These are phyloP conservation scores for Stromatinia cepivora DNA, from an alignment of 2,329 filamentous ascomycete genomes.

Conservation along the genomic window DNA sequence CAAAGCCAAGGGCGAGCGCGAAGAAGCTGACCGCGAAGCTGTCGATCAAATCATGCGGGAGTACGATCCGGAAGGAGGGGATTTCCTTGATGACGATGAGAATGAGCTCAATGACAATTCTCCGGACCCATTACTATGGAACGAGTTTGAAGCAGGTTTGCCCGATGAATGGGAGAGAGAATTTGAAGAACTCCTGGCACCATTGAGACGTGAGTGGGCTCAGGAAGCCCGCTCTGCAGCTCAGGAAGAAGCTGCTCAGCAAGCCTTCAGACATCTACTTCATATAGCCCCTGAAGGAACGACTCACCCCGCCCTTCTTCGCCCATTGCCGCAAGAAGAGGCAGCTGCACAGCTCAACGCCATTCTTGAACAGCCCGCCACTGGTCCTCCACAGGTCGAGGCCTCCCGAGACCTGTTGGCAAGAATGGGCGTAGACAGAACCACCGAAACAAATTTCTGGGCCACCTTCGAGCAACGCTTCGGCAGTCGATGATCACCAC, in stretches of 20 bases:
- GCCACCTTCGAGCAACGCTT: neutral
- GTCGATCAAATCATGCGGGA: neutral
- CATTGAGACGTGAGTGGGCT: neutral
- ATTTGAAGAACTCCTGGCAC: neutral
- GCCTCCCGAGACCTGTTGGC: neutral
- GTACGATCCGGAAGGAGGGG: neutral
- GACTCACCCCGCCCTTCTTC: no score
- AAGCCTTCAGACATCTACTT: neutral
- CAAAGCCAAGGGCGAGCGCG: fast-evolving
- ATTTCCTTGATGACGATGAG: neutral
- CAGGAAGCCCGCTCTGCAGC: neutral
- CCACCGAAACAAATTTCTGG: neutral
- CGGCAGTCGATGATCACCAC: neutral
- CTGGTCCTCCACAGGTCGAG: fast-evolving
- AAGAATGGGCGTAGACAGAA: neutral
- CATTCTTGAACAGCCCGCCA: neutral
- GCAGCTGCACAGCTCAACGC: no score
- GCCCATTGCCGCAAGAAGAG: neutral
- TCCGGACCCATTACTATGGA: fast-evolving
- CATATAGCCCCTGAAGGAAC: no score
- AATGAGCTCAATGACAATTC: no score
- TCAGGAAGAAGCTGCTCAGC: neutral
- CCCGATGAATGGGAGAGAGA: neutral
- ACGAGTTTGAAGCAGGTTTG: neutral
- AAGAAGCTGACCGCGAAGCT: neutral